phyloP scores from a whole-genome alignment of 164 flowering plant species.

The Taxillus chinensis region DNA sequence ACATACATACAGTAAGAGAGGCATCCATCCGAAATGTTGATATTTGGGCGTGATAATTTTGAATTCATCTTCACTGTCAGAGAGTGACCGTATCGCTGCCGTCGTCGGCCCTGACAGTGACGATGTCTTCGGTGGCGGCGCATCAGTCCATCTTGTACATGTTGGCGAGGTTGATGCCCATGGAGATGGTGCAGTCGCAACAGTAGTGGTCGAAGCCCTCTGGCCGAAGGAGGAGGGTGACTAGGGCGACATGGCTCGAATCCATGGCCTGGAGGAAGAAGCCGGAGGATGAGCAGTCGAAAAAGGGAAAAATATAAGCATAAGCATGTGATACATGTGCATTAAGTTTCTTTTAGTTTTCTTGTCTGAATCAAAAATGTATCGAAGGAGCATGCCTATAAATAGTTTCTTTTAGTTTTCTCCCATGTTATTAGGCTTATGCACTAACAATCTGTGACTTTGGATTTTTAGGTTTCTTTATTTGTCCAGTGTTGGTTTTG shows the following conservation, averaged over 20 bases:
- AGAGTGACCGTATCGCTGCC: conserved; percentile 64
- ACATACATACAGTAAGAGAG: no score
- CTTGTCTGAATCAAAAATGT: no score
- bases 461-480: no score
- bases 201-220: conserved; percentile 67
- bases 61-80: neutral
- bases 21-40: no score
- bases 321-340: no score
- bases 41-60: no score
- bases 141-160: conserved; percentile 61
- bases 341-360: no score
- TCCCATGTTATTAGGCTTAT: neutral
- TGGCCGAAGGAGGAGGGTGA: conserved; percentile 47
- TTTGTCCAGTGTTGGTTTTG: no score
- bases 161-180: conserved; percentile 62
- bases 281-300: conserved; percentile 58
- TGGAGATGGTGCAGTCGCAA: conserved; percentile 55
- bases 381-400: no score
- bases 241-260: conserved; percentile 61
- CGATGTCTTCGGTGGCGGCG: conserved; percentile 59
- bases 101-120: conserved; percentile 61
- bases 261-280: conserved; percentile 74
- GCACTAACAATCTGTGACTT: no score
- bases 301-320: neutral
- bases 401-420: no score